Base-by-base conservation (phyloP, 2,329 filamentous ascomycete species). In the Aspergillus nomiae region DNA sequence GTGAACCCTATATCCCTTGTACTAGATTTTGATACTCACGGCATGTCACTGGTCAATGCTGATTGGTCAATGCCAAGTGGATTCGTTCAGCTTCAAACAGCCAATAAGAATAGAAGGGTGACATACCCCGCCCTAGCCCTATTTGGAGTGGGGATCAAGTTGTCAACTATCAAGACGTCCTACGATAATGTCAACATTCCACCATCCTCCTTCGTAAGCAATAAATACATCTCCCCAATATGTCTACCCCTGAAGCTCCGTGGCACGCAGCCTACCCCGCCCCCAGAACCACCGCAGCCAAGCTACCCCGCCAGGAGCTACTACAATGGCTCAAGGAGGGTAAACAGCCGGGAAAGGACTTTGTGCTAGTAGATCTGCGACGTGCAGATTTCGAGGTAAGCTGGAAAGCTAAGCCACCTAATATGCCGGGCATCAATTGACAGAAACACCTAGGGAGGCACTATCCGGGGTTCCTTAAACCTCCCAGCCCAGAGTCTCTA, bases 401-500 rank as follows among this genome's bases (percentile, higher is more conserved):
- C 36, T 7, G 36, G 3, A 14, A 62, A 54, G 48, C 1, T 11
- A 32, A 1, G 1, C n/a, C 45, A 19, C 61, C 30, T 7, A 56
- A 28, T 64, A 55, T 26, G 45, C 21, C 21, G 11, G 50, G 34
- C 11, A 21, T 48, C 6, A 24, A 62, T 21, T 63, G 55, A 56
- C 53, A 38, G 59, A 24, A 45, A 28, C 32, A 10, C 19, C 11
- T 32, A 70, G 85, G 88, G 88, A 30, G 88, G 87, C 46, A 89
- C 86, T 0, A 84, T 90, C 60, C 76, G 77, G 10, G 83, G 82
- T 2, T 87, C 87, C 1, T 78, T 90, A 26, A 81, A 81, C 61
- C 70, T 80, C 0, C 78, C 77, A 1, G 78, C 78, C 1, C 78
- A 81, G 65, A 80, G 72, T 59, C 64, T 81, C 3, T 79, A 78